phyloP scores from a whole-genome alignment of 805 yeast species.

The Ogataea kodamae region DNA sequence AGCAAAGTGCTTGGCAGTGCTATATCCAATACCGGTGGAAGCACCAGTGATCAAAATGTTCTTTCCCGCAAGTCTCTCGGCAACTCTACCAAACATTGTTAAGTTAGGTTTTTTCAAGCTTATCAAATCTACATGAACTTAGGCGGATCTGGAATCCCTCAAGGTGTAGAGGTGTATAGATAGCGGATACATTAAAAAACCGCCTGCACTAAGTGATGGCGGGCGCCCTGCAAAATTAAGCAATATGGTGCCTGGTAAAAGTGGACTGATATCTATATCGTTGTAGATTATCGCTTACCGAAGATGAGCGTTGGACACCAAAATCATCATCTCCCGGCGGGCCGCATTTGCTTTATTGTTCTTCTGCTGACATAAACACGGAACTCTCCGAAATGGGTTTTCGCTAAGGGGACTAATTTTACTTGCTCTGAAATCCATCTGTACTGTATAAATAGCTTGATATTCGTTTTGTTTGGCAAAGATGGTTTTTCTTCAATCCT shows the following conservation, averaged over 20 bases:
- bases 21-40: conserved; percentile 90
- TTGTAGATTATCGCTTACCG: too few species aligned
- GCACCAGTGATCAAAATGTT: conserved; percentile 92
- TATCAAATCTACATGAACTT: conserved; percentile 1
- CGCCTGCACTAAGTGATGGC: too few species aligned
- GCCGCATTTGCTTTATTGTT: too few species aligned
- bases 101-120: neutral
- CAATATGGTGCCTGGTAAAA: too few species aligned
- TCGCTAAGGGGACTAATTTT: conserved; percentile 1
- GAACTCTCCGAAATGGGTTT: conserved; percentile 7
- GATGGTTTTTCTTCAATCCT: conserved; percentile 36
- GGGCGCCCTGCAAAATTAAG: too few species aligned
- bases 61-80: conserved; percentile 76
- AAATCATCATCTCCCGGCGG: too few species aligned
- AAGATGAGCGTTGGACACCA: too few species aligned
- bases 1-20: conserved; percentile 86
- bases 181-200: too few species aligned
- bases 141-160: conserved; percentile 7
- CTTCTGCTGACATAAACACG: conserved; percentile 6
- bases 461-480: conserved; percentile 3
- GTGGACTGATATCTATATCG: too few species aligned
- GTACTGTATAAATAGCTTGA: conserved; percentile 3
- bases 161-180: conserved; percentile 4
- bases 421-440: conserved; percentile 1
- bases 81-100: conserved; percentile 47